These are phyloP conservation scores for Annulohypoxylon maeteangense DNA, from an alignment of 495 filamentous ascomycete genomes.

Conservation along the genomic window DNA sequence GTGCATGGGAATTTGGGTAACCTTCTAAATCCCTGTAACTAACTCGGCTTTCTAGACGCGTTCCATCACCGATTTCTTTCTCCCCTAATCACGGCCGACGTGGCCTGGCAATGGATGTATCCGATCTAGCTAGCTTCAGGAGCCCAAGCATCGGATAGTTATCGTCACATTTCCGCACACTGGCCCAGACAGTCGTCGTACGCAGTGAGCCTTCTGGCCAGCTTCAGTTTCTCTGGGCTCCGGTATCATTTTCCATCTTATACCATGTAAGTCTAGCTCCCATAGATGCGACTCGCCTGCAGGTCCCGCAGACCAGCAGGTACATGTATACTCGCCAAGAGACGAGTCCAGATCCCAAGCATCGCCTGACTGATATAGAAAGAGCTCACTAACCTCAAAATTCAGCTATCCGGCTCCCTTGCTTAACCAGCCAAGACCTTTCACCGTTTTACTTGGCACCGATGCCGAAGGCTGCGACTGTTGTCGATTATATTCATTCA, in stretches of 20 bases:
- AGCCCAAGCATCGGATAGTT: slow-evolving; percentile 14
- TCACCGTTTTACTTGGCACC: neutral
- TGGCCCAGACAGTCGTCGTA: slow-evolving; percentile 23
- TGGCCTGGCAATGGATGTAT: slow-evolving; percentile 17
- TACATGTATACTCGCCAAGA: slow-evolving; percentile 23
- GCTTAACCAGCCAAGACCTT: slow-evolving; percentile 18
- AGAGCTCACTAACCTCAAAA: slow-evolving; percentile 19
- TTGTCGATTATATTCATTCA: slow-evolving; percentile 15
- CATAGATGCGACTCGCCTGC: slow-evolving; percentile 31
- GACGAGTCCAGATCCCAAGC: slow-evolving; percentile 27
- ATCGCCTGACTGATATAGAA: slow-evolving; percentile 35
- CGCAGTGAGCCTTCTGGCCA: slow-evolving; percentile 25
- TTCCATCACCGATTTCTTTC: slow-evolving; percentile 18
- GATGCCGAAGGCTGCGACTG: slow-evolving; percentile 12
- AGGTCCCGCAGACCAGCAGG: slow-evolving; percentile 36
- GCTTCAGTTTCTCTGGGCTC: slow-evolving; percentile 5
- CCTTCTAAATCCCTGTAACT: slow-evolving; percentile 25
- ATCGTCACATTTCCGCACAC: slow-evolving; percentile 15
- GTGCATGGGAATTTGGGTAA: slow-evolving; percentile 15
- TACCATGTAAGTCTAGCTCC: slow-evolving; percentile 25
- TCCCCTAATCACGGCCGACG: slow-evolving; percentile 12
- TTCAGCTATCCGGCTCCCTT: slow-evolving; percentile 12
- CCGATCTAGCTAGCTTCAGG: slow-evolving; percentile 8
- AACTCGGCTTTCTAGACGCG: slow-evolving; percentile 26
- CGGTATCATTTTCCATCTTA: slow-evolving; percentile 12